A percentile compares a stretch with the other conserved stretches of the same genome.
Evolutionary conservation across 2,329 filamentous ascomycete genomes (phyloP).

Genomic region (Ophiobolus disseminans): DNA sequence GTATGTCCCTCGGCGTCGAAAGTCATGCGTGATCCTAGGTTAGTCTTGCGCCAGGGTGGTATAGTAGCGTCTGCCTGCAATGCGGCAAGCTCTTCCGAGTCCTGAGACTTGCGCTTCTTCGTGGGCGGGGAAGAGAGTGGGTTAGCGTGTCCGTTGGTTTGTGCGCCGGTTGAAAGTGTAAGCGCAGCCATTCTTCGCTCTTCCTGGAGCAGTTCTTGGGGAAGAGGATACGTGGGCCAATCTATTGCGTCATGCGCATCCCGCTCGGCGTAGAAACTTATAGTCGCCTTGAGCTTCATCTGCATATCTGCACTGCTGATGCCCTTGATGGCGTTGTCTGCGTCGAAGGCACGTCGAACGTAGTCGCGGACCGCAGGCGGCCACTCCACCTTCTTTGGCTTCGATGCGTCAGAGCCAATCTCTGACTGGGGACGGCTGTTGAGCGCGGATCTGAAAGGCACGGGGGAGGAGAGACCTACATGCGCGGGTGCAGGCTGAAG

Average conservation of each 20-base stretch:
- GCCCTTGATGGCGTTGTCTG: constrained; percentile 63
- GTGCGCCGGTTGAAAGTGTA: constrained; percentile 33
- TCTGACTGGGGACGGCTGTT: constrained; percentile 10
- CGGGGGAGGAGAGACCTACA: constrained; percentile 22
- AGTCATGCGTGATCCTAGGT: constrained; percentile 76
- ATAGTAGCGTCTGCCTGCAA: constrained; percentile 60
- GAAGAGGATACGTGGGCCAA: constrained; percentile 84
- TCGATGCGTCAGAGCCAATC: constrained; percentile 21
- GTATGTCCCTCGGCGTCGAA: constrained; percentile 59
- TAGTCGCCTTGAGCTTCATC: constrained; percentile 81
- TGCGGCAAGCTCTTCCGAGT: constrained; percentile 59
- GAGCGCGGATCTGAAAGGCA: constrained; percentile 11
- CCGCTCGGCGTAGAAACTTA: constrained; percentile 79
- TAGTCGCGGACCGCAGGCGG: constrained; percentile 83
- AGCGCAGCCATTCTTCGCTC: constrained; percentile 56
- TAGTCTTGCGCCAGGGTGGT: constrained; percentile 78
- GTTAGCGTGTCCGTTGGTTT: constrained; percentile 37
- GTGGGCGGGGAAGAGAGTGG: constrained; percentile 59
- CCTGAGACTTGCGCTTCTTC: constrained; percentile 83
- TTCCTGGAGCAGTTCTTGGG: constrained; percentile 80
- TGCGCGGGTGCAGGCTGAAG: constrained; percentile 29
- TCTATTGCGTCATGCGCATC: constrained; percentile 75
- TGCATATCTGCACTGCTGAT: constrained; percentile 73
- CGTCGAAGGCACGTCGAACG: constrained; percentile 86
- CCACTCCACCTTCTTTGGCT: constrained; percentile 74